Conservation (phyloP, 768 basidiomycete genomes). For the Podaxis mareebaensis region DNA sequence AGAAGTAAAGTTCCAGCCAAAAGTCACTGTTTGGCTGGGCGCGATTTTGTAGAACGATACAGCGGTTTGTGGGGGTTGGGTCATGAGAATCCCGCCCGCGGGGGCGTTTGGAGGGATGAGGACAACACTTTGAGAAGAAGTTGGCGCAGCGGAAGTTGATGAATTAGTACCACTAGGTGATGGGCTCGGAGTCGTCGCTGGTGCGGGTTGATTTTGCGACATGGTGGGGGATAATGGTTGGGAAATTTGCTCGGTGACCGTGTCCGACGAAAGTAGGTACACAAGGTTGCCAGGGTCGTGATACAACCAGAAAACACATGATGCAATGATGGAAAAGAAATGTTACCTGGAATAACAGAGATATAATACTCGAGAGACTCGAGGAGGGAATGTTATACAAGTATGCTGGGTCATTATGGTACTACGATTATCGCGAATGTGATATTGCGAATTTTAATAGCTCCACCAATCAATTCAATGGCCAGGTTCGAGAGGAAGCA, state of each 20-base stretch:
- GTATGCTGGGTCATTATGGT: background rate
- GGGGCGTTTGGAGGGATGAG: conserved; percentile 16
- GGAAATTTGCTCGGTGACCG: background rate
- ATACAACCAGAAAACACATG: background rate
- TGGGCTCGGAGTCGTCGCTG: background rate
- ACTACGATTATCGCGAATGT: background rate
- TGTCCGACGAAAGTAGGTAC: background rate
- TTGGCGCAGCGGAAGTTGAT: background rate
- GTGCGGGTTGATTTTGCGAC: conserved; percentile 7
- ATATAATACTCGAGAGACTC: background rate
- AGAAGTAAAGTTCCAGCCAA: conserved; percentile 83
- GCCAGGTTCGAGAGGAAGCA: no score
- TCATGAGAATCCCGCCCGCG: conserved; percentile 59
- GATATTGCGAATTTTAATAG: background rate
- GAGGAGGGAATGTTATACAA: background rate
- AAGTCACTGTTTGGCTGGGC: conserved; percentile 64
- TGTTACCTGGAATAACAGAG: background rate
- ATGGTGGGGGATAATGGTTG: background rate
- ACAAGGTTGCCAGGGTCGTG: background rate
- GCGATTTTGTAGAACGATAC: conserved; percentile 87
- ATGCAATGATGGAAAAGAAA: background rate
- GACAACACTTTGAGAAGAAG: background rate
- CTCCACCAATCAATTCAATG: background rate
- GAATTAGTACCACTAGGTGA: background rate
- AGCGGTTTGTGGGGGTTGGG: conserved; percentile 72